phyloP scores from a whole-genome alignment of 2,329 filamentous ascomycete genomes.

The Geosmithia putterillii region DNA sequence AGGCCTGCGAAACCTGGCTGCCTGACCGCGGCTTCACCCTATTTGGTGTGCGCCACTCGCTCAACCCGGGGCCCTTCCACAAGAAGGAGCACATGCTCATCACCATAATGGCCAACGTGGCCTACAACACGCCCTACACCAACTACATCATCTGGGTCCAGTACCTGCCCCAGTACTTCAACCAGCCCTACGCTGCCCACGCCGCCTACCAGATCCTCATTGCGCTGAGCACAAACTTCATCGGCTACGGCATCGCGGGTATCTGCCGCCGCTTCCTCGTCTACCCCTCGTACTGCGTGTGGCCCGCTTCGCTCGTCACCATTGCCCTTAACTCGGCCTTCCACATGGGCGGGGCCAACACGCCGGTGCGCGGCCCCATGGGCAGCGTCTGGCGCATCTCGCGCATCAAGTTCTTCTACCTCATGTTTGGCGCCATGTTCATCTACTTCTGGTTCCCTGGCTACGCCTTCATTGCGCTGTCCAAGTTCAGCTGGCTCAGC shows the following conservation, averaged over 20 bases:
- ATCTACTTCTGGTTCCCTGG: conserved; percentile 47
- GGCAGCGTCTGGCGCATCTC: conserved; percentile 31
- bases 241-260: conserved; percentile 49
- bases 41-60: conserved; percentile 30
- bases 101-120: conserved; percentile 50
- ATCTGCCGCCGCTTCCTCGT: conserved; percentile 40
- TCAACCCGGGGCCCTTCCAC: conserved; percentile 45
- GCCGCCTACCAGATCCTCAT: conserved; percentile 44
- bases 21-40: conserved; percentile 37
- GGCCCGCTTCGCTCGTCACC: conserved; percentile 43
- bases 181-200: conserved; percentile 38
- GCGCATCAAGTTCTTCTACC: conserved; percentile 37
- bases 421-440: conserved; percentile 39
- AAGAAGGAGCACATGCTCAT: conserved; percentile 52
- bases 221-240: conserved; percentile 41
- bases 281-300: conserved; percentile 42
- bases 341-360: conserved; percentile 28
- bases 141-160: conserved; percentile 44
- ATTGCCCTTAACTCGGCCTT: conserved; percentile 42
- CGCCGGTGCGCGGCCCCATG: conserved; percentile 26
- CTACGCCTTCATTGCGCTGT: conserved; percentile 38
- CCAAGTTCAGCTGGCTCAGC: conserved; percentile 42
- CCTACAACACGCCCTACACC: conserved; percentile 39
- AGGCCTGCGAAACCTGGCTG: conserved; percentile 33
- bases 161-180: conserved; percentile 37